Evolutionary conservation across 371 early-diverging fungal species (phyloP), one percentile per base, ranked within the genome.

Genomic region (Mortierella sp.): DNA sequence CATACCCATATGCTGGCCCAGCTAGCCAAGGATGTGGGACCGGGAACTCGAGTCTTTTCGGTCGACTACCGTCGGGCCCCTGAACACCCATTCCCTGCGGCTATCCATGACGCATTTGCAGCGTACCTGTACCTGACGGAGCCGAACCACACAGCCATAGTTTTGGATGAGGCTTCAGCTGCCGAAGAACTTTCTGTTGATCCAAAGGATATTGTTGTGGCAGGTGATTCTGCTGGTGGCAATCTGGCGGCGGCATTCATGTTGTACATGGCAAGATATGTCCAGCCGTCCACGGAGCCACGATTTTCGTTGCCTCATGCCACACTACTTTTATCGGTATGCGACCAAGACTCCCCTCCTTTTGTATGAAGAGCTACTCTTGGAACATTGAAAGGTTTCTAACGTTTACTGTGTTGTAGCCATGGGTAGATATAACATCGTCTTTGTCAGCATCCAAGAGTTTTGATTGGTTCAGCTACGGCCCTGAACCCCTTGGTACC

Each of bases 11-110:
- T 65, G 47, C 30, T 78, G 24, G 64, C 70, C 16, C 28, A 58
- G 5, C 47, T 78, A 14, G 66, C 62, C 18, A 60, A 40, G 26
- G 66, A 69, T 1, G 28, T 77, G 20, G 78, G 78, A 10, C 77
- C 87, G 0, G 83, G 85, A 12, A 70, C 86, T 8, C 63, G 85
- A 24, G 72, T 80, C n/a, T 83, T 88, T 64, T 77, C 89, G 0
- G 86, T 94, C 59, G 88, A 94, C 72, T 96, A 97, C 84, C 87
- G 96, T 24, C 79, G 95, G 30, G 94, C 96, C 0, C 97, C 97
- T 0, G 92, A 95, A 43, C 75, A 89, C 65, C 92, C 95, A 18
- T 97, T 96, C 73, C 97, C 97, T 1, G 87, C 90, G 28, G 93
- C 93, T 14, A 84, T 97, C 9, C 91, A 93, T 61, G 97, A 97